Conservation (phyloP, 805 yeast species). For the Metschnikowia lochheadii region DNA sequence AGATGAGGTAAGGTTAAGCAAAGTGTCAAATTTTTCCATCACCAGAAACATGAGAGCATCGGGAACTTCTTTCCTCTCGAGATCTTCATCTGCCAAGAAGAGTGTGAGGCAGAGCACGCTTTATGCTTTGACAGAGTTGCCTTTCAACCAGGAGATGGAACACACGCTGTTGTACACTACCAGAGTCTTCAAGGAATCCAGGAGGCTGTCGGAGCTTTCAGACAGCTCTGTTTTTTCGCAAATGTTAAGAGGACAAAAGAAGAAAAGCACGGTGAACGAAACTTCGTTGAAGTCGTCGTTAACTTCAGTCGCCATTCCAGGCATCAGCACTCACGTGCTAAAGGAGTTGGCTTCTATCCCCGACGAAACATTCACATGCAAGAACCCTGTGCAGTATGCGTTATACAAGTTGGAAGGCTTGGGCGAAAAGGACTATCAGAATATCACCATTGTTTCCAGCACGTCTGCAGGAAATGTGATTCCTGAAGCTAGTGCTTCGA, state of each 20-base stretch:
- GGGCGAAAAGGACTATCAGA: constrained; percentile 3
- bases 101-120: constrained; percentile 36
- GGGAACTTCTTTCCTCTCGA: constrained; percentile 16
- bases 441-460: neutral
- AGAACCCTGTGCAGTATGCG: constrained; percentile 72
- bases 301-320: constrained; percentile 52
- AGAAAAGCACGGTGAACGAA: neutral
- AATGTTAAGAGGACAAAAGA: constrained; percentile 5
- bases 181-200: constrained; percentile 13
- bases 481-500: neutral
- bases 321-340: constrained; percentile 38
- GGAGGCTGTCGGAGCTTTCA: constrained; percentile 25
- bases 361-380: constrained; percentile 60
- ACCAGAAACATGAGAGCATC: constrained; percentile 6
- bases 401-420: constrained; percentile 76
- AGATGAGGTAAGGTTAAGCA: constrained; percentile 5
- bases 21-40: constrained; percentile 7
- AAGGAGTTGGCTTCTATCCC: constrained; percentile 77
- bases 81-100: constrained; percentile 25
- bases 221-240: constrained; percentile 35
- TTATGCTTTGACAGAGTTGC: constrained; percentile 38
- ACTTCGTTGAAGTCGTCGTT: constrained; percentile 16
- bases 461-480: neutral
- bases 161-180: neutral
- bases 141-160: constrained; percentile 21